Base-by-base conservation (phyloP, 805 yeast genomes). In the Candida palmyrensis region DNA sequence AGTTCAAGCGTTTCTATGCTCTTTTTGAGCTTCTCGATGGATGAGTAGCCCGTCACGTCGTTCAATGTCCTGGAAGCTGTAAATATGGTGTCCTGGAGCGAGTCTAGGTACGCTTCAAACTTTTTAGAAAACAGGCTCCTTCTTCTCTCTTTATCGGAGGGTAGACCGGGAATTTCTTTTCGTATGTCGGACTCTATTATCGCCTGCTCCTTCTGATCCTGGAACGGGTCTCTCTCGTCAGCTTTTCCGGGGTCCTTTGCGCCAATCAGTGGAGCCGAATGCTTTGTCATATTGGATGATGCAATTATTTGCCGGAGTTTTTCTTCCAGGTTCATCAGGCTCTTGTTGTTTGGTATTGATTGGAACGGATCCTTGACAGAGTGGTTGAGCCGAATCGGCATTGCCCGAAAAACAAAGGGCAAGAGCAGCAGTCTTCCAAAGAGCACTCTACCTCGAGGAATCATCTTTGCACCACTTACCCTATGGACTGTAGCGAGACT, bases 31-130 rank as follows among this genome's bases (percentile, higher is more conserved):
- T 69, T 65, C 49, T 85, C 95, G 36, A 92, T 85, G 13, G 79
- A 68, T 0, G 87, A 72, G 55, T 92, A 92, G 0, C 98, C 98
- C 0, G 98, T 90, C 8, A 88, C 79, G 45, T 88, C 96, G 49
- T 92, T 92, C 21, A 90, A 66, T 2, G 89, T 74, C 39, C 75
- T 68, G 0, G 85, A 72, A 0, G 84, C 81, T 0, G 77, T 69
- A 33, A 73, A 66, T 5, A 78, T 63, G 1, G 83, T 70, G 12
- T 68, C 76, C 39, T 71, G 81, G 27, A 79, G 49, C 2, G 79
- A 74, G 38, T 69, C 75, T 15, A 78, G 59, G 46, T 71, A 73
- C n/a, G 57, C 43, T 25, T 63, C 74, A 15, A 78, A 44, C 40
- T 60, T 64, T 36, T 71, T 52, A 20, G 58, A 33, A 4, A 47